Conservation (phyloP, 371 early-diverging fungal genomes). For the Mucor plumbeus region DNA sequence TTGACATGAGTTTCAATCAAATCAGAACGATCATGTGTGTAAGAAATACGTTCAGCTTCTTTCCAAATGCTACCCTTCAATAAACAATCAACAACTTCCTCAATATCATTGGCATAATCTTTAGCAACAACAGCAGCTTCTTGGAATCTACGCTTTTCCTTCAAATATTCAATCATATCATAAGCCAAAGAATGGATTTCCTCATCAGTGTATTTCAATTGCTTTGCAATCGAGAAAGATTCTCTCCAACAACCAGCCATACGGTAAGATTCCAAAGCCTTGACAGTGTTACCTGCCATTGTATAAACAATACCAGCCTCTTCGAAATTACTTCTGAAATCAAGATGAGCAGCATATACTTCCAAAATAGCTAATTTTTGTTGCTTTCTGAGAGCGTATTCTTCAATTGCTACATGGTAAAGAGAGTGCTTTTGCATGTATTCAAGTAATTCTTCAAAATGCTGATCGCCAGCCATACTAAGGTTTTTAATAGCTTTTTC, state of each 20-base stretch:
- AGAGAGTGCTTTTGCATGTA: slow-evolving; percentile 73
- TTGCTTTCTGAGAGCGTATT: slow-evolving; percentile 55
- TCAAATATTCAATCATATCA: slow-evolving; percentile 56
- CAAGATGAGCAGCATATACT: slow-evolving; percentile 72
- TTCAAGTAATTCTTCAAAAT: slow-evolving; percentile 68
- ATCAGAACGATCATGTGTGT: slow-evolving; percentile 62
- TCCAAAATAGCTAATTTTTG: slow-evolving; percentile 56
- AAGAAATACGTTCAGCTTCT: slow-evolving; percentile 71
- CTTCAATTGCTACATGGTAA: slow-evolving; percentile 65
- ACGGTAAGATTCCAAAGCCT: slow-evolving; percentile 76
- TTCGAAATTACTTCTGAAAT: slow-evolving; percentile 56
- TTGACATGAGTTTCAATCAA: slow-evolving; percentile 77
- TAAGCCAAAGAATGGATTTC: slow-evolving; percentile 57
- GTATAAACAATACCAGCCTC: slow-evolving; percentile 80
- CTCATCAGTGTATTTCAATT: slow-evolving; percentile 55
- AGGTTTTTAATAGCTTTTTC: slow-evolving; percentile 77
- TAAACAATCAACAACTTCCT: slow-evolving; percentile 67
- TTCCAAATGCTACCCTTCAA: slow-evolving; percentile 73
- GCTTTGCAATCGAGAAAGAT: slow-evolving; percentile 70
- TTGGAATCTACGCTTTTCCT: slow-evolving; percentile 58
- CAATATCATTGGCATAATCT: slow-evolving; percentile 74
- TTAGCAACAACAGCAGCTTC: slow-evolving; percentile 69
- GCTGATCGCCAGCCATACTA: slow-evolving; percentile 64
- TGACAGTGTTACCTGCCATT: slow-evolving; percentile 62
- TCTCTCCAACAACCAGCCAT: slow-evolving; percentile 74